Conservation (phyloP, 2,329 filamentous ascomycete species). For the Rhynchosporium graminicola region DNA sequence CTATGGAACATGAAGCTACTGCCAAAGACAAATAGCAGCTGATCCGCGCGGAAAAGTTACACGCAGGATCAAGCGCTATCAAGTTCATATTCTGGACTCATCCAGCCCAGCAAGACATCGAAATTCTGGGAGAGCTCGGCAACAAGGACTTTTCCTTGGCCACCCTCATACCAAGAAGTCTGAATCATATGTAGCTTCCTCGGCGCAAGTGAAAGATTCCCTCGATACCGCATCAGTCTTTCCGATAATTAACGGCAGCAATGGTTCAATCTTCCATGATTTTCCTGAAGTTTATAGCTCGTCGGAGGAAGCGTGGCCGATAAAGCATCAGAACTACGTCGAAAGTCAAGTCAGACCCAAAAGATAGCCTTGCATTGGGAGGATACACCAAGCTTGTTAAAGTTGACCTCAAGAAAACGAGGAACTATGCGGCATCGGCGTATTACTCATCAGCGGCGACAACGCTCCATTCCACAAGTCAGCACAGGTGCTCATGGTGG, state of each 20-base stretch:
- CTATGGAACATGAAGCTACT: too few relatives aligned
- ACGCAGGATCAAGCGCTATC: constrained; percentile 42
- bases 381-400: constrained; percentile 19
- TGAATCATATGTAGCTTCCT: constrained; percentile 17
- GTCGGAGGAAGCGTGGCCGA: neutral
- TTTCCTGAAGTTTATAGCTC: neutral
- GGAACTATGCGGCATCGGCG: neutral
- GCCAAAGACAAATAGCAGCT: neutral
- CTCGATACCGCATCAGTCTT: neutral
- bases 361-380: constrained; percentile 16
- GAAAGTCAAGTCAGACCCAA: constrained; percentile 12
- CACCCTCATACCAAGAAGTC: constrained; percentile 44
- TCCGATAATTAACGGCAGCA: neutral
- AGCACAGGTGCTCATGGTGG: neutral
- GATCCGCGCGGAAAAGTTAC: constrained; percentile 39
- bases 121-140: constrained; percentile 44
- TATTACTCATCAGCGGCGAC: neutral
- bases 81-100: constrained; percentile 40
- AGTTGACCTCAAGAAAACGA: constrained; percentile 16
- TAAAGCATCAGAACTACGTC: neutral
- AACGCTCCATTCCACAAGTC: neutral
- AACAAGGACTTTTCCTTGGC: constrained; percentile 46
- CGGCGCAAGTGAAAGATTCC: constrained; percentile 2
- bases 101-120: constrained; percentile 37
- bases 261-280: neutral